phyloP scores from a whole-genome alignment of 2,329 filamentous ascomycete species.

The Aureobasidium sp. region DNA sequence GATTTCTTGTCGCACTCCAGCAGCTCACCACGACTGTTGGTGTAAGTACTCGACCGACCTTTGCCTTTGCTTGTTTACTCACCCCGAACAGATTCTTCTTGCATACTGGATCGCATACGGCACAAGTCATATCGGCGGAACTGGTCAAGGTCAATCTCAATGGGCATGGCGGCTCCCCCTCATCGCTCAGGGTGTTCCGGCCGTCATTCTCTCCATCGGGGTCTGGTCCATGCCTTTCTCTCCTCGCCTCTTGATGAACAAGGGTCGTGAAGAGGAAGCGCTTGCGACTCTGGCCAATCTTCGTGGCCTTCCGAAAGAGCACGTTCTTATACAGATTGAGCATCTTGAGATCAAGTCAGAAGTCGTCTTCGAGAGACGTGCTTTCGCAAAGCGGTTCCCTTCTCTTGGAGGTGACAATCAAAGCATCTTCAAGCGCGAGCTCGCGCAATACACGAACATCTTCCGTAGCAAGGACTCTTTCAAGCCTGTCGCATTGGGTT shows the following conservation, averaged over 20 bases:
- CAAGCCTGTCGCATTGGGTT: slow-evolving; percentile 53
- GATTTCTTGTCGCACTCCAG: slow-evolving; percentile 55
- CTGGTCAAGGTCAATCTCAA: slow-evolving; percentile 40
- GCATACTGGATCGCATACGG: slow-evolving; percentile 35
- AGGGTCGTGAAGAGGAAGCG: slow-evolving; percentile 60
- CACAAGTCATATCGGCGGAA: slow-evolving; percentile 43
- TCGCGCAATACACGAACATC: slow-evolving; percentile 45
- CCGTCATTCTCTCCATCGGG: slow-evolving; percentile 54
- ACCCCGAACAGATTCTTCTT: no score
- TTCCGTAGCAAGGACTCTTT: slow-evolving; percentile 54
- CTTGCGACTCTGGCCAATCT: slow-evolving; percentile 54
- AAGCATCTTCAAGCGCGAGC: slow-evolving; percentile 40
- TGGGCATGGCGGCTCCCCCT: slow-evolving; percentile 64
- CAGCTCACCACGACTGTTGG: slow-evolving; percentile 52
- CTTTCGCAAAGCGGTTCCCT: slow-evolving; percentile 49
- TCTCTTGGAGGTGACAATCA: slow-evolving; percentile 48
- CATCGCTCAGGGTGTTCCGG: slow-evolving; percentile 60
- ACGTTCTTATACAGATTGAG: slow-evolving; percentile 64
- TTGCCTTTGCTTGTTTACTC: no score
- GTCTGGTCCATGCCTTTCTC: slow-evolving; percentile 76
- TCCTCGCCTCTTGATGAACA: slow-evolving; percentile 66
- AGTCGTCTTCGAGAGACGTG: slow-evolving; percentile 66
- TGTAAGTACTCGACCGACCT: no score
- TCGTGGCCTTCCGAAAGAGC: slow-evolving; percentile 50
- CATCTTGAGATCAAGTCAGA: slow-evolving; percentile 79